Percentiles rank a stretch among this genome's conserved stretches.
These are phyloP conservation scores for Trichoderma gracile DNA, from an alignment of 2,329 filamentous ascomycete genomes.

Conservation along the genomic window DNA sequence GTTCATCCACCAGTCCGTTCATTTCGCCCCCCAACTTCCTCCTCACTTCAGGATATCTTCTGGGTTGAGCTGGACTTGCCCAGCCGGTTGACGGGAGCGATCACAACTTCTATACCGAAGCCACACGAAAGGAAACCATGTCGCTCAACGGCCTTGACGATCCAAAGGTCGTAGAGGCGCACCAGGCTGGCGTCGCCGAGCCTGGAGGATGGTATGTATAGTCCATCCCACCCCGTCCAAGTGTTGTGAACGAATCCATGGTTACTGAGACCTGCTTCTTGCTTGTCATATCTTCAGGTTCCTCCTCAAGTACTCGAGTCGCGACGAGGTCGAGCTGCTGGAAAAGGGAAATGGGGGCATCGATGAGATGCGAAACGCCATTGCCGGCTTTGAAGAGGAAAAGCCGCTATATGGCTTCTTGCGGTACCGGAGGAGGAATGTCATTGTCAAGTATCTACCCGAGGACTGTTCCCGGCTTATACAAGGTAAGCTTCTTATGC, in stretches of 20 bases:
- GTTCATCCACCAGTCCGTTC: background rate
- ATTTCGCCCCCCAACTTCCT: background rate
- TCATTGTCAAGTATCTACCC: conserved; percentile 89
- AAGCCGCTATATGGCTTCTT: conserved; percentile 92
- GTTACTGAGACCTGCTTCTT: conserved; percentile 30
- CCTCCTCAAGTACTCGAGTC: conserved; percentile 83
- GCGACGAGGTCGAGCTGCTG: conserved; percentile 83
- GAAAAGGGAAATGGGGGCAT: conserved; percentile 78
- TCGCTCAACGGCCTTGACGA: conserved; percentile 94
- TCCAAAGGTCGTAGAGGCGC: conserved; percentile 76
- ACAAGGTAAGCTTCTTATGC: conserved; percentile 67
- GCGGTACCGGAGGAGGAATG: conserved; percentile 83
- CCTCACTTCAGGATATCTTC: background rate
- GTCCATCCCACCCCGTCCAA: background rate
- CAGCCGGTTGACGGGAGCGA: conserved; percentile 14
- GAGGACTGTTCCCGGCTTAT: conserved; percentile 87
- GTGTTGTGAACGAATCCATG: background rate
- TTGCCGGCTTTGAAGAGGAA: conserved; percentile 76
- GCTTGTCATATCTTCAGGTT: conserved; percentile 63
- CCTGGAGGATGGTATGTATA: conserved; percentile 85
- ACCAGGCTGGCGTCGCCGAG: conserved; percentile 76
- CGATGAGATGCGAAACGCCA: conserved; percentile 75
- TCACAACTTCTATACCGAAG: background rate
- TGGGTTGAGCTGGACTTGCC: conserved; percentile 19
- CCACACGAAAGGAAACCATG: conserved; percentile 56